Percentiles rank a stretch among this genome's conserved stretches.
Evolutionary conservation across 371 early-diverging fungal species (phyloP).

Genomic region (Gilbertella persicaria): DNA sequence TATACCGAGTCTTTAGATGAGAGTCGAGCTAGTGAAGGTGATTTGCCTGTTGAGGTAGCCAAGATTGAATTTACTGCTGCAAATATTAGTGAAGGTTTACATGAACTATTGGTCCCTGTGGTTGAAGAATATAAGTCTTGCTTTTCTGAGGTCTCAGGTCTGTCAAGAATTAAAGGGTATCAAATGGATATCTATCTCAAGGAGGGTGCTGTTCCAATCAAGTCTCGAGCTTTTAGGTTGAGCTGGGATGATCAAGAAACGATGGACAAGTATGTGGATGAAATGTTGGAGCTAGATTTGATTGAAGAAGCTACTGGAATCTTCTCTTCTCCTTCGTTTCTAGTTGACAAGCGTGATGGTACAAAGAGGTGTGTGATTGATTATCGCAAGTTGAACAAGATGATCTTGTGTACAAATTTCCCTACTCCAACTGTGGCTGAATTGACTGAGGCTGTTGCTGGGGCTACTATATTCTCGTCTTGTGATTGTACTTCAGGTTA

Average conservation of each 20-base stretch:
- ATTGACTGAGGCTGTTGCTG: constrained; percentile 22
- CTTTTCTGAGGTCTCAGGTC: constrained; percentile 17
- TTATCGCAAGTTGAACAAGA: constrained; percentile 45
- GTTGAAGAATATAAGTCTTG: constrained; percentile 2
- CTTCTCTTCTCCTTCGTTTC: constrained; percentile 42
- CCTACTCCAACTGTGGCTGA: constrained; percentile 41
- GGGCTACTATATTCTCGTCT: constrained; percentile 24
- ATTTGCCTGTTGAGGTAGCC: not conserved
- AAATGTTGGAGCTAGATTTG: constrained; percentile 15
- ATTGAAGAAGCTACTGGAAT: constrained; percentile 19
- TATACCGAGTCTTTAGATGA: constrained; percentile 1
- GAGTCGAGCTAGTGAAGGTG: not conserved
- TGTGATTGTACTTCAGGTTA: constrained; percentile 47
- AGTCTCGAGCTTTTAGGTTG: constrained; percentile 14
- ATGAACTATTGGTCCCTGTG: not conserved
- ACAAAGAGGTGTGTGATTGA: constrained; percentile 40
- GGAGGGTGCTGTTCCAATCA: constrained; percentile 8
- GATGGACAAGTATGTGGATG: constrained; percentile 1
- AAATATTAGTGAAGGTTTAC: constrained; percentile 4
- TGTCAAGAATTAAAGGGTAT: constrained; percentile 1
- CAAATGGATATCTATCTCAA: not conserved
- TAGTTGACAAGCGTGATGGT: constrained; percentile 53
- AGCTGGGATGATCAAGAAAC: constrained; percentile 16
- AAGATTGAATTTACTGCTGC: not conserved
- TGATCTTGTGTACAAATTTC: constrained; percentile 27